phyloP scores from a whole-genome alignment of 352 stramenopile species.

The Pythium sukuiense region DNA sequence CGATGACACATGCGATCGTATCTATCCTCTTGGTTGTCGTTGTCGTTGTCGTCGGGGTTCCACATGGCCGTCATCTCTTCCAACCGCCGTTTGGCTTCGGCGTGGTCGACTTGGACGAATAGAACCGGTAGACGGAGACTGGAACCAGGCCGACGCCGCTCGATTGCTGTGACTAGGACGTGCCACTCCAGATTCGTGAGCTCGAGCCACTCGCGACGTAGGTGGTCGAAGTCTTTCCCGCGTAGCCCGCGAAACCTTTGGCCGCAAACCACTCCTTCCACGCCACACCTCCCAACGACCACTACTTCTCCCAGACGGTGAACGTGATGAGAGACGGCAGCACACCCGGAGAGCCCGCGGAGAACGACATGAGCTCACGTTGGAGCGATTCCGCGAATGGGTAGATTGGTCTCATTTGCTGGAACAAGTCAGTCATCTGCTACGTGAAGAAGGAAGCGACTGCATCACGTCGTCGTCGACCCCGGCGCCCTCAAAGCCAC shows the following conservation, averaged over 20 bases:
- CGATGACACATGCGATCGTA: background rate
- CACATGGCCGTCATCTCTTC: background rate
- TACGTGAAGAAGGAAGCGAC: background rate
- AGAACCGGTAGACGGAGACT: background rate
- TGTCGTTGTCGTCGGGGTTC: too few relatives aligned
- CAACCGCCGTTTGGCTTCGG: background rate
- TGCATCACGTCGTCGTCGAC: too few relatives aligned
- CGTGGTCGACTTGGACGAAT: background rate
- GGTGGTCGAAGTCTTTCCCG: background rate
- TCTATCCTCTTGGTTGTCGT: background rate
- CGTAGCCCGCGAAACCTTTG: background rate
- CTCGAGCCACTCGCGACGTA: background rate
- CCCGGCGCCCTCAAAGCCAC: background rate
- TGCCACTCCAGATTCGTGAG: background rate
- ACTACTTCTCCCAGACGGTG: background rate
- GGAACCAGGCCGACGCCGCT: background rate
- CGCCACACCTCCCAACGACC: background rate
- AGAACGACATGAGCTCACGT: background rate
- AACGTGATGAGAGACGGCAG: background rate
- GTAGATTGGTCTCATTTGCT: background rate
- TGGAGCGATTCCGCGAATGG: background rate
- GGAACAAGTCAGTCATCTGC: background rate
- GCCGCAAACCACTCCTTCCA: background rate
- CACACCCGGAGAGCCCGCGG: background rate
- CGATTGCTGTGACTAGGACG: background rate